A percentile compares a stretch with the other conserved stretches of the same genome.
Evolutionary conservation across 306 rosid species (phyloP).

Genomic region (Vachellia pachyceras): DNA sequence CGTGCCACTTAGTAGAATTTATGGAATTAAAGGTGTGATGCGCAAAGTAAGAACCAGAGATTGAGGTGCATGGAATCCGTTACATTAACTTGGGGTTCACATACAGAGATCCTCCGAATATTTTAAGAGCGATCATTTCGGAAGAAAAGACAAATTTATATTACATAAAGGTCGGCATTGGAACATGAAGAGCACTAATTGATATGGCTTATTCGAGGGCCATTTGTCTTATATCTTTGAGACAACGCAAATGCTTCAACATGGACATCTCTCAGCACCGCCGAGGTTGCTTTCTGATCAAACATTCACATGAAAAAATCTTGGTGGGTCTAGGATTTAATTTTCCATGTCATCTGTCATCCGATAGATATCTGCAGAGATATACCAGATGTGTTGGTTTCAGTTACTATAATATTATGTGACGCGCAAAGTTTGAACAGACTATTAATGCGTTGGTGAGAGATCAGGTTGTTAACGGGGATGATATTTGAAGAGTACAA

Average conservation of each 20-base stretch:
- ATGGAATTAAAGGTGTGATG: not conserved
- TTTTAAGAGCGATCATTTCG: constrained; percentile 21
- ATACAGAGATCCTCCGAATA: not conserved
- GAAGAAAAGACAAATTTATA: constrained; percentile 41
- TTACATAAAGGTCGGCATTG: constrained; percentile 34
- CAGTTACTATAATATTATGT: not conserved
- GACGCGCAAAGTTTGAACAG: not conserved
- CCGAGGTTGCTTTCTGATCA: constrained; percentile 20
- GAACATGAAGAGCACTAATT: constrained; percentile 47
- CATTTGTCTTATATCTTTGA: constrained; percentile 49
- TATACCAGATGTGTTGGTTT: not conserved
- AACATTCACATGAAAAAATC: not conserved
- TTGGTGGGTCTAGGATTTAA: not conserved
- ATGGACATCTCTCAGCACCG: constrained; percentile 37
- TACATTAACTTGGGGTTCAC: not conserved
- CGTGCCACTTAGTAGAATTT: not conserved
- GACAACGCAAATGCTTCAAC: constrained; percentile 43
- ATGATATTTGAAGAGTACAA: too few relatives aligned
- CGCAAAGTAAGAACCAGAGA: not conserved
- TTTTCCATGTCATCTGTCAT: not conserved
- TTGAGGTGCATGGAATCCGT: constrained; percentile 29
- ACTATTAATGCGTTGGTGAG: not conserved
- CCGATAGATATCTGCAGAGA: not conserved
- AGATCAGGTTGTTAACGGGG: too few relatives aligned
- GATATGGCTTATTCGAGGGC: constrained; percentile 51